Conservation (phyloP, 345 rosid genomes). For the Psidium guajava region DNA sequence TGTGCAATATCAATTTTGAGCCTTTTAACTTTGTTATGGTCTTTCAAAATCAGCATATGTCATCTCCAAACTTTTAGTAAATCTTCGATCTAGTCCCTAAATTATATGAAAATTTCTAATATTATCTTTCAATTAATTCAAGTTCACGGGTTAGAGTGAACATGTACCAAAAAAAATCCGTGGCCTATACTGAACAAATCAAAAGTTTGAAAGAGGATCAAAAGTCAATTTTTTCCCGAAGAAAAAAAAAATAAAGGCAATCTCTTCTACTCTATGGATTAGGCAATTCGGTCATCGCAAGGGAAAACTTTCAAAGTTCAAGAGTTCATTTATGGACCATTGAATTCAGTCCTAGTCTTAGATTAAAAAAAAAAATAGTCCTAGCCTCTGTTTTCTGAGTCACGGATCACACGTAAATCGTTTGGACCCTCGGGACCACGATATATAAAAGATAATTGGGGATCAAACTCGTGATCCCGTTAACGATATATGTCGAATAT, state of each 20-base stretch:
- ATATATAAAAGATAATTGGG: background rate
- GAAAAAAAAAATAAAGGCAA: background rate
- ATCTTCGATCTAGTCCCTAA: background rate
- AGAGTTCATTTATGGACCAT: background rate
- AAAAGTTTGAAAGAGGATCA: fast-evolving
- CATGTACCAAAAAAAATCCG: background rate
- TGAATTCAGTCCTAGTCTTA: background rate
- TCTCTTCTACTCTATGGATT: background rate
- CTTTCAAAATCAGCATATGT: fast-evolving
- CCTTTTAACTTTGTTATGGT: background rate
- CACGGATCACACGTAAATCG: background rate
- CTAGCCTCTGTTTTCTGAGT: background rate
- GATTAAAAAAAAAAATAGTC: background rate
- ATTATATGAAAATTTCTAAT: background rate
- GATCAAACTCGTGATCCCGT: background rate
- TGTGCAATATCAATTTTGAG: background rate
- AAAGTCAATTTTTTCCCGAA: fast-evolving
- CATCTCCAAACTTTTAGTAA: background rate
- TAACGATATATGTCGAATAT: background rate
- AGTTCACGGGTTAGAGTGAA: background rate
- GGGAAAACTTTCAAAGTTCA: background rate
- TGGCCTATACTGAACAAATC: background rate
- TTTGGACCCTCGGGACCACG: background rate
- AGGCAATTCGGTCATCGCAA: background rate
- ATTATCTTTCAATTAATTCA: background rate